Evolutionary conservation across 352 stramenopile species (phyloP).

Genomic region (Globisporangium ultimum): DNA sequence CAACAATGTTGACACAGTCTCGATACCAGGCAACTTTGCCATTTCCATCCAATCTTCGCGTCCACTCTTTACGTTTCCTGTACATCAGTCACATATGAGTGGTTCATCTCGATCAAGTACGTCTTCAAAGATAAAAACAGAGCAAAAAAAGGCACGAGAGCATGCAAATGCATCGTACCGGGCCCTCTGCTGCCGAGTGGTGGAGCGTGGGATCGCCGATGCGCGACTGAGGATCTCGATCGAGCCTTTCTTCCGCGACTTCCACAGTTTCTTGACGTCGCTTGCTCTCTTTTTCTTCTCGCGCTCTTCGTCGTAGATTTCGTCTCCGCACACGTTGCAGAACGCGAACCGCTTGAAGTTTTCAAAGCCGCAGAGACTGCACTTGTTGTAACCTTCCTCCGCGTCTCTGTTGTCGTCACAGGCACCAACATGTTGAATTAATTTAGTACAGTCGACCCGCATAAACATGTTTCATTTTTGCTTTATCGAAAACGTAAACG

Average conservation of each 20-base stretch:
- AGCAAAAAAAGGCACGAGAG: too few relatives aligned
- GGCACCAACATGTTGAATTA: too few relatives aligned
- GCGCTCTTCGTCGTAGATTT: constrained; percentile 4
- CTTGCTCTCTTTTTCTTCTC: neutral
- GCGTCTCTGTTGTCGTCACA: neutral
- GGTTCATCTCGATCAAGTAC: too few relatives aligned
- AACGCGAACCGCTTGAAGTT: constrained; percentile 34
- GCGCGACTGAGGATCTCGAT: neutral
- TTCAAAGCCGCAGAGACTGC: constrained; percentile 27
- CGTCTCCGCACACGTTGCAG: constrained; percentile 26
- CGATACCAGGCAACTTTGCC: constrained; percentile 31
- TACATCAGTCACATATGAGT: too few relatives aligned
- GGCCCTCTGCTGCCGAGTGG: too few relatives aligned
- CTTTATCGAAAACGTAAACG: too few relatives aligned
- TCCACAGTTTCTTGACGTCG: constrained; percentile 4
- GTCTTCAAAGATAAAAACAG: too few relatives aligned
- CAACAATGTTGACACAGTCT: constrained; percentile 14
- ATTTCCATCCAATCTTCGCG: constrained; percentile 34
- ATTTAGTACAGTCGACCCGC: too few relatives aligned
- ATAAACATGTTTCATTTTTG: too few relatives aligned
- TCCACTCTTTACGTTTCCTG: constrained; percentile 31
- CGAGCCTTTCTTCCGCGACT: too few relatives aligned
- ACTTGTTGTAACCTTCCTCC: constrained; percentile 26
- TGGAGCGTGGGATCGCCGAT: too few relatives aligned
- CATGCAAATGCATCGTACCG: too few relatives aligned